Percentiles rank a stretch among this genome's conserved stretches.
Conservation (phyloP, 768 basidiomycete species). For the Lanmaoa rubissima region DNA sequence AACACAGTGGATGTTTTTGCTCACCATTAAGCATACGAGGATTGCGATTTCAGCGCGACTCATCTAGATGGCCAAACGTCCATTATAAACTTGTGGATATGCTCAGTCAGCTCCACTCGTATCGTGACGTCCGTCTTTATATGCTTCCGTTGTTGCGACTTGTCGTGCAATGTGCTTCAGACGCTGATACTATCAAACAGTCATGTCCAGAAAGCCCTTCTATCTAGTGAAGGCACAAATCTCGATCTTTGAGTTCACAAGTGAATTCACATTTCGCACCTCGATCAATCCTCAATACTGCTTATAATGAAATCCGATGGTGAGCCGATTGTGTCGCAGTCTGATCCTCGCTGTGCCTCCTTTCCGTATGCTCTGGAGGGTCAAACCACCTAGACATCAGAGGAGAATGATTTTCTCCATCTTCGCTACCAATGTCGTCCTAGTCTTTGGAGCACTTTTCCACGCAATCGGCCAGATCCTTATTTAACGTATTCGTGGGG, state of each 20-base stretch:
- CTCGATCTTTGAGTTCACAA: conserved; percentile 14
- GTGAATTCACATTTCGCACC: conserved; percentile 2
- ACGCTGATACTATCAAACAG: conserved; percentile 4
- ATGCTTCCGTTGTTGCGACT: background rate
- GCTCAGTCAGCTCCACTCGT: conserved; percentile 6
- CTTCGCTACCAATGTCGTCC: conserved; percentile 18
- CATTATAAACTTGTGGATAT: conserved; percentile 9
- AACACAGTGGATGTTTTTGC: conserved; percentile 9
- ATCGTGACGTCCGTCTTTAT: conserved; percentile 6
- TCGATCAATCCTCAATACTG: background rate
- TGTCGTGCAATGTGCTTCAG: conserved; percentile 3
- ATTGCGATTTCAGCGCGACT: background rate
- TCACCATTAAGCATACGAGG: conserved; percentile 1
- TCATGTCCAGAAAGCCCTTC: conserved; percentile 6
- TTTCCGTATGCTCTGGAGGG: conserved; percentile 19
- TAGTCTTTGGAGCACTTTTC: conserved; percentile 17
- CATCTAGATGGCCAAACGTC: conserved; percentile 7
- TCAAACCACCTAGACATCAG: conserved; percentile 20
- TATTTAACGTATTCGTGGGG: background rate
- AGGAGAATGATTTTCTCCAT: conserved; percentile 24
- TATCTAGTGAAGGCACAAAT: conserved; percentile 1
- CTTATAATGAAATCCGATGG: background rate
- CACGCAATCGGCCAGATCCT: conserved; percentile 14
- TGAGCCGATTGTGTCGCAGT: conserved; percentile 19
- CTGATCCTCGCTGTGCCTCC: conserved; percentile 18